These are phyloP conservation scores for Acacia acuminata DNA, from an alignment of 306 rosid genomes.

Conservation along the genomic window DNA sequence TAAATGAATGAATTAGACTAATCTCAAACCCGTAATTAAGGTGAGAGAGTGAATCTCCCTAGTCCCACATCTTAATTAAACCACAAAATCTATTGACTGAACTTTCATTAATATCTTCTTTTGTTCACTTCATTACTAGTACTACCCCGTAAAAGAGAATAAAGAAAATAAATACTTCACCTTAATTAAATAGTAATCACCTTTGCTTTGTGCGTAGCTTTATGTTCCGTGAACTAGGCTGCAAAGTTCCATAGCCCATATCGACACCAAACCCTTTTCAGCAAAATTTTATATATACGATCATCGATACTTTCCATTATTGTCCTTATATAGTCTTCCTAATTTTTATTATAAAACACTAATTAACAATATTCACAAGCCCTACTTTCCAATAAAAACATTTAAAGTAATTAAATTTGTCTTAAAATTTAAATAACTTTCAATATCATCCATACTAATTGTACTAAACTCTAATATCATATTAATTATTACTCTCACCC, in stretches of 20 bases:
- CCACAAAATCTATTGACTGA: background rate
- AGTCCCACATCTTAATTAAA: background rate
- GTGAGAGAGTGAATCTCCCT: background rate
- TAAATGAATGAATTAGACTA: background rate
- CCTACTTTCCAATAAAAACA: too few relatives aligned
- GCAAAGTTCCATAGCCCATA: background rate
- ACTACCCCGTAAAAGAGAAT: background rate
- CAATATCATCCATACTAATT: too few relatives aligned
- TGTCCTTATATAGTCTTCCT: too few relatives aligned
- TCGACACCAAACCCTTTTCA: background rate
- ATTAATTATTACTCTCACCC: too few relatives aligned
- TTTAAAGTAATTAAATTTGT: too few relatives aligned
- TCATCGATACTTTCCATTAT: background rate
- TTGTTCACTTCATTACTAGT: too few relatives aligned
- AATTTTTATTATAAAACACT: too few relatives aligned
- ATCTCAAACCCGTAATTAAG: background rate
- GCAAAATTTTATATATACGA: background rate
- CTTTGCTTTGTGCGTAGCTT: background rate
- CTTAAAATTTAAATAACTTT: too few relatives aligned
- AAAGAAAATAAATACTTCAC: background rate
- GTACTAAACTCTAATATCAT: too few relatives aligned
- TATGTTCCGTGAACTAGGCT: background rate
- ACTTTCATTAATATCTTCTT: background rate
- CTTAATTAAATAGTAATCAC: background rate
- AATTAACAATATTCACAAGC: too few relatives aligned